Evolutionary conservation across 2,329 filamentous ascomycete genomes (phyloP).

Genomic region (Aspergillus felis): DNA sequence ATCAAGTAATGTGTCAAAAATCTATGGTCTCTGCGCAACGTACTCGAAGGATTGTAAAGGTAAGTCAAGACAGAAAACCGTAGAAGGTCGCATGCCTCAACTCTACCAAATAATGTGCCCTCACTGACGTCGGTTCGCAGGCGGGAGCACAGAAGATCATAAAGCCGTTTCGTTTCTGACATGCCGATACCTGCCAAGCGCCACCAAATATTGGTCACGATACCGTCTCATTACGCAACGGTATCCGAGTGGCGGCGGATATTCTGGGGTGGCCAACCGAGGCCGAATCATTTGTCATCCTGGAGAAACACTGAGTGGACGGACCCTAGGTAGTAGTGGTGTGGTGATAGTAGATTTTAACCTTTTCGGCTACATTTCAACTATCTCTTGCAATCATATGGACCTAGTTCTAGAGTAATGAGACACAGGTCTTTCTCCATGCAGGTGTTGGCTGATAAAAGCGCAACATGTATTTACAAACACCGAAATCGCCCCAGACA

Average conservation of each 20-base stretch:
- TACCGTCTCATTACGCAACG: slow-evolving; percentile 19
- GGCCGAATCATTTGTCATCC: slow-evolving; percentile 5
- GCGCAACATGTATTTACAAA: neutral
- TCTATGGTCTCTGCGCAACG: neutral
- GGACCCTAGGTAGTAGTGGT: too few relatives aligned
- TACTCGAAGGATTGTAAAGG: neutral
- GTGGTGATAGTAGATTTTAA: too few relatives aligned
- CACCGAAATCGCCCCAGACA: neutral
- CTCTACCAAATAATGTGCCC: slow-evolving; percentile 8
- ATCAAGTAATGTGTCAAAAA: neutral
- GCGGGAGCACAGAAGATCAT: slow-evolving; percentile 11
- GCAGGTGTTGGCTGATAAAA: neutral
- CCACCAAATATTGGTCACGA: slow-evolving; percentile 6
- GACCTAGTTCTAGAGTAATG: neutral
- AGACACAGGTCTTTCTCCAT: neutral
- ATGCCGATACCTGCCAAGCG: slow-evolving; percentile 29
- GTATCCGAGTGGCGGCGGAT: slow-evolving; percentile 18
- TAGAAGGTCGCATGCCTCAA: neutral
- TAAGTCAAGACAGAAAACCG: neutral
- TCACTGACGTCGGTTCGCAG: slow-evolving; percentile 18
- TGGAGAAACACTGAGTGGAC: neutral
- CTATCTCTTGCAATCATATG: neutral
- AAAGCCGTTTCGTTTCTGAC: slow-evolving; percentile 22
- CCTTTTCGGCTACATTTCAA: too few relatives aligned
- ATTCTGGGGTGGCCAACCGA: slow-evolving; percentile 1